Evolutionary conservation across 177 flowering plant genomes (phyloP).

Genomic region (Vitis hybrid): DNA sequence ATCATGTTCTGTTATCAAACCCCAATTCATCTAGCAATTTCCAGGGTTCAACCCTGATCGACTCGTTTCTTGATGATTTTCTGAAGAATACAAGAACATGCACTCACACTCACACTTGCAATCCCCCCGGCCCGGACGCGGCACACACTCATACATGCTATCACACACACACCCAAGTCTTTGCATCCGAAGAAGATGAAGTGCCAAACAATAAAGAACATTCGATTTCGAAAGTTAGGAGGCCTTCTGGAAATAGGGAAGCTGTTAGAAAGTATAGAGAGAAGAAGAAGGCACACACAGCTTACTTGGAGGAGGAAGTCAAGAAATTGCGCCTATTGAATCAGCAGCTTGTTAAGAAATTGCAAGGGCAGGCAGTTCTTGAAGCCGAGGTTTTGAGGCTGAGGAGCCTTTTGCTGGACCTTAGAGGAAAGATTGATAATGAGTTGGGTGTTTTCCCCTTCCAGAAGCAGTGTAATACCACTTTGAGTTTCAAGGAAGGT

Average conservation of each 20-base stretch:
- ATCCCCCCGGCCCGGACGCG: conserved; percentile 68
- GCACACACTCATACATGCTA: conserved; percentile 60
- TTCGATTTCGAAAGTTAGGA: conserved; percentile 26
- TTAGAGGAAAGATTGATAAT: conserved; percentile 59
- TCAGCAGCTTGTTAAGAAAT: conserved; percentile 54
- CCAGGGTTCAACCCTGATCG: conserved; percentile 21
- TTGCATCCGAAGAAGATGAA: conserved; percentile 38
- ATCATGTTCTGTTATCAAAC: conserved; percentile 26
- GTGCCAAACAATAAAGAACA: conserved; percentile 10
- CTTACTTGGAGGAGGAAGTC: conserved; percentile 72
- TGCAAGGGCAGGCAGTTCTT: conserved; percentile 55
- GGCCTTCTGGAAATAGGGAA: conserved; percentile 65
- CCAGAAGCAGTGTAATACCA: conserved; percentile 36
- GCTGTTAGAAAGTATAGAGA: conserved; percentile 82
- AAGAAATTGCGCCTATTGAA: conserved; percentile 46
- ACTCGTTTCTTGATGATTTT: conserved; percentile 43
- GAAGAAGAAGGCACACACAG: conserved; percentile 78
- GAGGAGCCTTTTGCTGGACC: conserved; percentile 43
- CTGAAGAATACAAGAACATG: conserved; percentile 50
- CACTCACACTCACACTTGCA: conserved; percentile 78
- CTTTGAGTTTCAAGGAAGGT: conserved; percentile 31
- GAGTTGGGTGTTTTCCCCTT: conserved; percentile 58
- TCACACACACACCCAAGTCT: conserved; percentile 57
- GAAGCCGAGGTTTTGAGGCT: conserved; percentile 65
- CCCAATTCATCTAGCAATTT: conserved; percentile 10